These are phyloP conservation scores for Jacaranda copaia DNA, from an alignment of 257 asterid species.

Conservation along the genomic window DNA sequence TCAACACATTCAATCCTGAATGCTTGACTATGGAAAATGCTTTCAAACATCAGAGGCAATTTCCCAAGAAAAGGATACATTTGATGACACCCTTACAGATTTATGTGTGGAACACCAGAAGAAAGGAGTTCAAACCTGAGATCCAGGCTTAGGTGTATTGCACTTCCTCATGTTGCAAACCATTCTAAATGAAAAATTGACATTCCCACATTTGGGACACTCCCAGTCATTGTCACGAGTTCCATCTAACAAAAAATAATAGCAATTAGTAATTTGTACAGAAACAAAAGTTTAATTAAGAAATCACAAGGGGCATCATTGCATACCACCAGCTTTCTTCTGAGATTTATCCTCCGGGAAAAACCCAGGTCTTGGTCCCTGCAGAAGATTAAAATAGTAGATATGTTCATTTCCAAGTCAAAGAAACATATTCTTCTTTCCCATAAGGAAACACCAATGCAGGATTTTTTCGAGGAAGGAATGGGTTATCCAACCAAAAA, in stretches of 20 bases:
- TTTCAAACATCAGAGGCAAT: conserved; percentile 14
- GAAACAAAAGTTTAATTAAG: conserved; percentile 3
- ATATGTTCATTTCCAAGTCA: conserved; percentile 12
- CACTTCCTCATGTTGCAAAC: conserved; percentile 97
- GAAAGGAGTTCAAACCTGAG: conserved; percentile 62
- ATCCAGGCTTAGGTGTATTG: conserved; percentile 90
- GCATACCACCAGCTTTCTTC: conserved; percentile 54
- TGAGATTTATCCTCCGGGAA: conserved; percentile 68
- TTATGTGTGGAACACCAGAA: neutral
- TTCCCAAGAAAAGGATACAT: neutral
- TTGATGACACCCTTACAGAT: conserved; percentile 16
- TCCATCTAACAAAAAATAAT: conserved; percentile 60
- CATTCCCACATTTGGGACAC: conserved; percentile 91
- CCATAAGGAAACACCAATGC: conserved; percentile 3
- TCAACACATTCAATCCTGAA: neutral
- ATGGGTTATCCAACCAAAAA: neutral
- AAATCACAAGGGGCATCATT: conserved; percentile 28
- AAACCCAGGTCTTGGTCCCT: conserved; percentile 82
- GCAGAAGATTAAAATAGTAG: conserved; percentile 29
- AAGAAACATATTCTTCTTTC: neutral
- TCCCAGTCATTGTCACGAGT: conserved; percentile 90
- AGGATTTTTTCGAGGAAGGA: neutral
- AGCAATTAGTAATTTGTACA: conserved; percentile 18
- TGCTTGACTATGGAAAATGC: neutral
- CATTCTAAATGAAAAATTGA: conserved; percentile 82